These are phyloP conservation scores for Plenodomus biglobosus DNA, from an alignment of 2,329 filamentous ascomycete species.

Conservation along the genomic window DNA sequence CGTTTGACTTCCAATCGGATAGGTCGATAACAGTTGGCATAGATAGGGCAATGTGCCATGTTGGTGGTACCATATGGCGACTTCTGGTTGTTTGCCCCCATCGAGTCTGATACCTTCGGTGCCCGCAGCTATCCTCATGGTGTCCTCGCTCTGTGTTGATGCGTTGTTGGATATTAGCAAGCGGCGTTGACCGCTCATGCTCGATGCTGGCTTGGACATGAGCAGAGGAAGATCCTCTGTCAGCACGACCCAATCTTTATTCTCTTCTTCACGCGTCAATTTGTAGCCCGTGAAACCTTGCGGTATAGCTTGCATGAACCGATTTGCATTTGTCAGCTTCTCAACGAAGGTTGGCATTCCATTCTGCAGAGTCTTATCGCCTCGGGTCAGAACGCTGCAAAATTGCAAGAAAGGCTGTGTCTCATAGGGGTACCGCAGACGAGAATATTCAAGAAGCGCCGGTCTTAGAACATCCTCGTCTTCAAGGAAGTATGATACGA, in stretches of 20 bases:
- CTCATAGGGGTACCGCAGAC: slow-evolving; percentile 82
- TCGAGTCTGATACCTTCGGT: slow-evolving; percentile 73
- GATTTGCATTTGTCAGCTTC: slow-evolving; percentile 69
- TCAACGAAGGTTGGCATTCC: slow-evolving; percentile 57
- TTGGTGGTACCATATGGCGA: slow-evolving; percentile 71
- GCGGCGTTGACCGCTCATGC: slow-evolving; percentile 26
- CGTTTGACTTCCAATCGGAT: slow-evolving; percentile 57
- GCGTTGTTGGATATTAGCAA: slow-evolving; percentile 20
- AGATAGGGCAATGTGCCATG: slow-evolving; percentile 81
- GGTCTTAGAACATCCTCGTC: slow-evolving; percentile 59
- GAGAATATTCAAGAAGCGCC: slow-evolving; percentile 65
- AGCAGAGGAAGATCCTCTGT: slow-evolving; percentile 66
- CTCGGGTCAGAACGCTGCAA: slow-evolving; percentile 63
- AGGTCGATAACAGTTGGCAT: slow-evolving; percentile 72
- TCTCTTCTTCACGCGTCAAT: slow-evolving; percentile 81
- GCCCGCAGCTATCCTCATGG: slow-evolving; percentile 66
- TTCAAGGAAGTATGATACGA: slow-evolving; percentile 57
- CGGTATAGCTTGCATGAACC: slow-evolving; percentile 77
- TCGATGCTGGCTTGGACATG: slow-evolving; percentile 18
- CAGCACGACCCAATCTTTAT: slow-evolving; percentile 75
- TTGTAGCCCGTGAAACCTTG: slow-evolving; percentile 71
- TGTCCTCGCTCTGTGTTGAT: slow-evolving; percentile 29
- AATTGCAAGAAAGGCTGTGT: slow-evolving; percentile 75
- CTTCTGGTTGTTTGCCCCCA: slow-evolving; percentile 69
- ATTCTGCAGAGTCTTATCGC: slow-evolving; percentile 49